Conservation (phyloP, 148 eudicot species). For the Nepenthes mirabilis region DNA sequence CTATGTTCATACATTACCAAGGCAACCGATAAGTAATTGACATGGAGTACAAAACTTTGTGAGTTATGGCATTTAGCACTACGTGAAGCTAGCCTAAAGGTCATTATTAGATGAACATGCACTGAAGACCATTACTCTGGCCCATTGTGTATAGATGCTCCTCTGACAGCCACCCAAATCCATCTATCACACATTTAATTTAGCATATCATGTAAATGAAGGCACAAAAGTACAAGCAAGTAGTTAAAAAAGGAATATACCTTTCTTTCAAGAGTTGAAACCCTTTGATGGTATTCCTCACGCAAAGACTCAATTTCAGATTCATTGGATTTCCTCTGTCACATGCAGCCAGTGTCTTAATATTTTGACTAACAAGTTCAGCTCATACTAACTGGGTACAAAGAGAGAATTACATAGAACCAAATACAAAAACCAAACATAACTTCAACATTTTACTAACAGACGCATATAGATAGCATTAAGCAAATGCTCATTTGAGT, state of each 20-base stretch:
- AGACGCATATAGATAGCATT: too few species aligned
- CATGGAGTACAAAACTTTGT: too few species aligned
- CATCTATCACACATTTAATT: background rate
- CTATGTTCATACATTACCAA: too few species aligned
- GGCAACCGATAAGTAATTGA: too few species aligned
- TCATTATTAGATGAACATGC: too few species aligned
- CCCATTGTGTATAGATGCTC: too few species aligned
- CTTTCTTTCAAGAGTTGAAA: conserved; percentile 90
- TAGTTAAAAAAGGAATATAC: conserved; percentile 20
- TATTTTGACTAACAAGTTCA: too few species aligned
- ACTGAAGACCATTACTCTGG: too few species aligned
- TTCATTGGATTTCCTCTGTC: conserved; percentile 77
- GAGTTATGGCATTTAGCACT: too few species aligned
- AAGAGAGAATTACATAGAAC: background rate
- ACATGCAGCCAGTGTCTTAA: conserved; percentile 1
- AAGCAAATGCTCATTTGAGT: too few species aligned
- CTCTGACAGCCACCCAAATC: too few species aligned
- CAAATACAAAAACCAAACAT: background rate
- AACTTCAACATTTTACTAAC: background rate
- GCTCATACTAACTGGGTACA: background rate
- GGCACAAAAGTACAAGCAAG: conserved; percentile 3
- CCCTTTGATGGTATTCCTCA: conserved; percentile 95
- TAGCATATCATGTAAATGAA: background rate
- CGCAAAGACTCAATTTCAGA: conserved; percentile 88
- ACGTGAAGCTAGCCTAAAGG: too few species aligned